Percentiles rank a stretch among this genome's conserved stretches.
Evolutionary conservation across 345 rosid genomes (phyloP).

Genomic region (Mercurialis annua): DNA sequence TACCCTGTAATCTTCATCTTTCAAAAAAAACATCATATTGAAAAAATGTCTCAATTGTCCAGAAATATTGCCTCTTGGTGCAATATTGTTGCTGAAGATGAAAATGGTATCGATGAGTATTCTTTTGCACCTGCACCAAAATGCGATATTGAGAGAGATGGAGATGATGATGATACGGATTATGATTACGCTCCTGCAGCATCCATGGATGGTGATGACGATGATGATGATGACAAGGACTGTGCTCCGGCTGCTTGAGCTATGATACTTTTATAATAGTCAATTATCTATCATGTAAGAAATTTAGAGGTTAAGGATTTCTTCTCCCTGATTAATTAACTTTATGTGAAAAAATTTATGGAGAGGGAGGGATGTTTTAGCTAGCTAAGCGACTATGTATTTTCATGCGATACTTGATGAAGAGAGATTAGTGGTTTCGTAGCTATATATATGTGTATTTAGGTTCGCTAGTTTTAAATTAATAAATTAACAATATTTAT

Average conservation of each 20-base stretch:
- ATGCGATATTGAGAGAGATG: constrained; percentile 14
- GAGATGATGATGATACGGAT: constrained; percentile 10
- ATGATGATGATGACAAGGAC: neutral
- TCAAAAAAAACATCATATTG: neutral
- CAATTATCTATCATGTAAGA: too few relatives aligned
- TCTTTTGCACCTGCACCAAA: neutral
- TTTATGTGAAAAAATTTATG: too few relatives aligned
- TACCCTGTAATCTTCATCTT: neutral
- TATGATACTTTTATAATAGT: neutral
- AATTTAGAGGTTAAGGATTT: too few relatives aligned
- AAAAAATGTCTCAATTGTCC: constrained; percentile 18
- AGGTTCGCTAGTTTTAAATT: too few relatives aligned
- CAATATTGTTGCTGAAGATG: neutral
- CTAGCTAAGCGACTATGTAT: too few relatives aligned
- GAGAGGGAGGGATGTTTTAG: too few relatives aligned
- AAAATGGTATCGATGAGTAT: neutral
- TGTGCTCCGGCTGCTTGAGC: neutral
- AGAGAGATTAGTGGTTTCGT: too few relatives aligned
- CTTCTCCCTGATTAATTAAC: too few relatives aligned
- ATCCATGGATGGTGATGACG: neutral
- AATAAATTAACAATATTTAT: too few relatives aligned
- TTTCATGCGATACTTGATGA: too few relatives aligned
- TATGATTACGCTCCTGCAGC: constrained; percentile 18
- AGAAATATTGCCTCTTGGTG: neutral
- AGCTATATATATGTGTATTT: too few relatives aligned